Conservation (phyloP, 129 eudicot genomes). For the Smallanthus sonchifolius region DNA sequence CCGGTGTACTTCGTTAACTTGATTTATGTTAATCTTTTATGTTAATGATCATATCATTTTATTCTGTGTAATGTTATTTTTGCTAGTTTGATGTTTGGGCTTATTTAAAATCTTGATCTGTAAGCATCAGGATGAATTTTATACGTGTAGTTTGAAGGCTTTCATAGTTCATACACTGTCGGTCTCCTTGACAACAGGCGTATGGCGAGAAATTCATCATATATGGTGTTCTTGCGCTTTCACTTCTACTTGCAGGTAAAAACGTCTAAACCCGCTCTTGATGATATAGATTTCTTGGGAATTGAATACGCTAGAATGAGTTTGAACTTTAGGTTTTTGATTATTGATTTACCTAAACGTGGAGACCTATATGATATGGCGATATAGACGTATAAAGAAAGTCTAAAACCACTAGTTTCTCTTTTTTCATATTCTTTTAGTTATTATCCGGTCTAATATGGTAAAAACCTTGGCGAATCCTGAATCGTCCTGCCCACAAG, state of each 20-base stretch:
- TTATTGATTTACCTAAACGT: neutral
- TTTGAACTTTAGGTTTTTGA: constrained; percentile 4
- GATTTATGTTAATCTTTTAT: neutral
- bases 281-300: neutral
- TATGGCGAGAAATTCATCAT: constrained; percentile 71
- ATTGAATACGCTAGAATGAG: neutral
- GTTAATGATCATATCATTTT: constrained; percentile 3
- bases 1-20: neutral
- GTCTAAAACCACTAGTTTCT: neutral
- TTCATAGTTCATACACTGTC: neutral
- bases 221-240: constrained; percentile 66
- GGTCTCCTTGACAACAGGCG: constrained; percentile 8
- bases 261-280: neutral
- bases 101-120: neutral
- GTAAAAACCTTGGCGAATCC: neutral
- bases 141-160: neutral
- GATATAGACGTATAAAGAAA: neutral
- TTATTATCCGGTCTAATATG: neutral
- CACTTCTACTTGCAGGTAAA: constrained; percentile 79
- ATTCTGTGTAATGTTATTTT: neutral
- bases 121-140: neutral
- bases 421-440: neutral
- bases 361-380: neutral
- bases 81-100: neutral
- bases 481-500: neutral